Evolutionary conservation across 139 green algal genomes (phyloP).

Genomic region (Chlorokybus atmophyticus): DNA sequence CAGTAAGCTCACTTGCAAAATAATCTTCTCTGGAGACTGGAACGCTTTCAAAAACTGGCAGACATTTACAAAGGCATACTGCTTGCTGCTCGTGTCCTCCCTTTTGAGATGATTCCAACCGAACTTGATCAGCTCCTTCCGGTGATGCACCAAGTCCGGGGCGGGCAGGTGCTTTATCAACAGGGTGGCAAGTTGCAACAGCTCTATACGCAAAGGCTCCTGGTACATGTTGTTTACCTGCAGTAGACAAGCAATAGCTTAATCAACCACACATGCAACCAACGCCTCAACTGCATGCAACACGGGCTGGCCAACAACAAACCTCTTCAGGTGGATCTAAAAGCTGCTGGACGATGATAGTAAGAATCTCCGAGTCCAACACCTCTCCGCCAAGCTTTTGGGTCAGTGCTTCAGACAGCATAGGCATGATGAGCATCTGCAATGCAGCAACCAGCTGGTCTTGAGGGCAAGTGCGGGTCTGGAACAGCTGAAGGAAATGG

Average conservation of each 20-base stretch:
- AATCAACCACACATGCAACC: too few species aligned
- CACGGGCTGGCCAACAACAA: too few species aligned
- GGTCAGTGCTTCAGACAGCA: slow-evolving; percentile 48
- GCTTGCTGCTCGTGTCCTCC: slow-evolving; percentile 59
- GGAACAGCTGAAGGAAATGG: slow-evolving; percentile 45
- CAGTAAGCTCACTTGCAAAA: slow-evolving; percentile 36
- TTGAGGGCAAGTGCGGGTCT: slow-evolving; percentile 10
- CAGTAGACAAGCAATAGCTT: too few species aligned
- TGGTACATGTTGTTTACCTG: slow-evolving; percentile 24
- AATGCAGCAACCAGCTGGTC: slow-evolving; percentile 47
- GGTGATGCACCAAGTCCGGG: slow-evolving; percentile 39
- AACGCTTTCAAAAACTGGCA: slow-evolving; percentile 74
- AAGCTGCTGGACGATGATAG: slow-evolving; percentile 30
- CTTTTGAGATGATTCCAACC: slow-evolving; percentile 79
- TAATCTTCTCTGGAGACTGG: slow-evolving; percentile 63
- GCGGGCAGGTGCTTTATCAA: slow-evolving; percentile 51
- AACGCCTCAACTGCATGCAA: too few species aligned
- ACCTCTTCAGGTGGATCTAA: slow-evolving; percentile 32
- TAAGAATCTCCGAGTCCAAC: slow-evolving; percentile 28
- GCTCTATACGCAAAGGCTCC: slow-evolving; percentile 55
- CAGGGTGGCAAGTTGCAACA: slow-evolving; percentile 61
- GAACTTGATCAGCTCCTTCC: slow-evolving; percentile 80
- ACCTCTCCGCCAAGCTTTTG: slow-evolving; percentile 18
- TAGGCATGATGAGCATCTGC: slow-evolving; percentile 61
- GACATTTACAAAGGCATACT: slow-evolving; percentile 75